A percentile compares a stretch with the other conserved stretches of the same genome.
Conservation (phyloP, 371 early-diverging fungal genomes). For the Syncephalis fuscata region DNA sequence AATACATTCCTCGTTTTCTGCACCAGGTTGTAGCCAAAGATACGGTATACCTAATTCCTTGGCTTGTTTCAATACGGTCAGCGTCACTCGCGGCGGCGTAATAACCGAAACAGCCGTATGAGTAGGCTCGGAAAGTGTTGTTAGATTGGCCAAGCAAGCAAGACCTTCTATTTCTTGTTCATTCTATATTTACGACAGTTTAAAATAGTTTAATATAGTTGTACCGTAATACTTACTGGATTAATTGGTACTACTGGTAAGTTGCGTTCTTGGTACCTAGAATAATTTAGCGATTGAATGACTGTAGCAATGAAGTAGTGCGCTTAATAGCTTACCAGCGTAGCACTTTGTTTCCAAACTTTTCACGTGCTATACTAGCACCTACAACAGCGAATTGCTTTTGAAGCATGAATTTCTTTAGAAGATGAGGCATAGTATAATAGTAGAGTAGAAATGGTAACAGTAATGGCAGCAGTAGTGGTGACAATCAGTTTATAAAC, state of each 20-base stretch:
- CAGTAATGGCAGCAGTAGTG: too few relatives aligned
- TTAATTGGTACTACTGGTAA: constrained; percentile 18
- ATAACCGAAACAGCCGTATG: constrained; percentile 47
- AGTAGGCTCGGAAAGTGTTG: constrained; percentile 18
- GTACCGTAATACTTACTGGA: constrained; percentile 10
- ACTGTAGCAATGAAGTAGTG: background rate
- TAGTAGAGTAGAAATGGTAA: too few relatives aligned
- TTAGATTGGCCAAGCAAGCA: constrained; percentile 18
- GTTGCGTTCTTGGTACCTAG: constrained; percentile 10
- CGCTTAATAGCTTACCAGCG: constrained; percentile 39
- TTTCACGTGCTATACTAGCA: constrained; percentile 41
- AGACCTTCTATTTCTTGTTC: constrained; percentile 27
- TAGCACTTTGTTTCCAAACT: constrained; percentile 67
- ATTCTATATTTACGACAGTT: constrained; percentile 13
- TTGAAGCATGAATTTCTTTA: background rate
- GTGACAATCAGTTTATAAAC: too few relatives aligned
- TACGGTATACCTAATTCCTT: constrained; percentile 35
- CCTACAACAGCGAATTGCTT: constrained; percentile 56
- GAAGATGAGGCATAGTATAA: too few relatives aligned
- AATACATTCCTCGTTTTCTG: constrained; percentile 32
- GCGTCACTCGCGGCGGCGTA: constrained; percentile 60
- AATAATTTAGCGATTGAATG: too few relatives aligned
- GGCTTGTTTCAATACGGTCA: constrained; percentile 37
- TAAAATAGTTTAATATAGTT: too few relatives aligned
- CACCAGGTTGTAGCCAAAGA: constrained; percentile 76